phyloP scores from a whole-genome alignment of 176 grass and related monocot species.

The Puccinellia tenuiflora region DNA sequence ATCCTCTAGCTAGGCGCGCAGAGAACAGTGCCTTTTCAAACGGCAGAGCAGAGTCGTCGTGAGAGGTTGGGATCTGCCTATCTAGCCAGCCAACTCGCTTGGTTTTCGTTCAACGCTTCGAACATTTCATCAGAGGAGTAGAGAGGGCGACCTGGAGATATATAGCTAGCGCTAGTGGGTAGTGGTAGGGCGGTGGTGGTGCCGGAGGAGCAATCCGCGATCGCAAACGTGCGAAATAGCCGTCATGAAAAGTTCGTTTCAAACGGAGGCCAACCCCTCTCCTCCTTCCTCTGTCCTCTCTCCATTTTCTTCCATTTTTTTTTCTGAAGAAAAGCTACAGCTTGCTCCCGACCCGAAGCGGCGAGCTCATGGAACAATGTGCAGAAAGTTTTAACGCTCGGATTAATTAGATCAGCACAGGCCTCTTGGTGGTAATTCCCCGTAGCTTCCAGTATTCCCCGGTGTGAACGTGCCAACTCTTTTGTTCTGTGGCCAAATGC shows the following conservation, averaged over 20 bases:
- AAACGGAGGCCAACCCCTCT: not conserved
- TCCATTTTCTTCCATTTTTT: not conserved
- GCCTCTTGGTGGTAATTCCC: not conserved
- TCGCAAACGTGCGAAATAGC: constrained; percentile 24
- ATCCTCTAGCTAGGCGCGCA: not conserved
- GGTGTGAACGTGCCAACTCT: not conserved
- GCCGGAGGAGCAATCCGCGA: no score
- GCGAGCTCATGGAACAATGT: not conserved
- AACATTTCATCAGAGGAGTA: no score
- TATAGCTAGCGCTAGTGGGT: not conserved
- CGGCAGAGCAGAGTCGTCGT: not conserved
- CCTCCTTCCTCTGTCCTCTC: not conserved
- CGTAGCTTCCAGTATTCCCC: not conserved
- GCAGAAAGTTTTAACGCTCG: not conserved
- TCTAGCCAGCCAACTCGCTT: not conserved
- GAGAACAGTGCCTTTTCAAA: not conserved
- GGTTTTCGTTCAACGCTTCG: constrained; percentile 13
- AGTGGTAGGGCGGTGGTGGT: no score
- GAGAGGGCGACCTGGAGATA: constrained; percentile 22
- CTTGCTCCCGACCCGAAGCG: not conserved
- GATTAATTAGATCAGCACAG: not conserved
- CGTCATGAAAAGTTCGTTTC: constrained; percentile 27
- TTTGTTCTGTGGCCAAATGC: not conserved
- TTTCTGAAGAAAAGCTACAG: not conserved
- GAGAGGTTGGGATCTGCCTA: not conserved